phyloP scores from a whole-genome alignment of 208 protist genomes.

The Trypanosoma caninum region DNA sequence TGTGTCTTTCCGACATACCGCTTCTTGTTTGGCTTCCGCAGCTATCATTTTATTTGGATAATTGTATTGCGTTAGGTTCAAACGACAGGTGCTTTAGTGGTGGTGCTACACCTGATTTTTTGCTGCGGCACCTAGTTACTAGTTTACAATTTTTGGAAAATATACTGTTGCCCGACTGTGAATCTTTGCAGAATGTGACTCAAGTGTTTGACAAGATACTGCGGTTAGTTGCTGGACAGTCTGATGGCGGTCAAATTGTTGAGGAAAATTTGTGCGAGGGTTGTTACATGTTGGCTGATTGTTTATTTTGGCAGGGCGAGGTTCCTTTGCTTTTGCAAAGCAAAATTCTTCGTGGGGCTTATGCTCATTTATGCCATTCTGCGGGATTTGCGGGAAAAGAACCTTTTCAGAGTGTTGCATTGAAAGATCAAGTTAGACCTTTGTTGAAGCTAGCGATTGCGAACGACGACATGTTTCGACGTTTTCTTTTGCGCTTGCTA shows the following conservation, averaged over 20 bases:
- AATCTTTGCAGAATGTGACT: not conserved
- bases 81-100: not conserved
- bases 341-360: slow-evolving; percentile 28
- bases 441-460: slow-evolving; percentile 24
- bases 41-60: slow-evolving; percentile 19
- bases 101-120: slow-evolving; percentile 24
- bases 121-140: slow-evolving; percentile 21
- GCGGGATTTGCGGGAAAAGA: not conserved
- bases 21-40: slow-evolving; percentile 37
- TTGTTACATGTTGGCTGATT: slow-evolving; percentile 20
- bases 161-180: not conserved
- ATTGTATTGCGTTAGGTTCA: not conserved
- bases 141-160: slow-evolving; percentile 7
- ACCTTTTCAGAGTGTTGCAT: not conserved
- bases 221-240: not conserved
- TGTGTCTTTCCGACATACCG: slow-evolving; percentile 38
- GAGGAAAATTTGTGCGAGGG: not conserved
- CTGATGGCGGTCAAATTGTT: not conserved
- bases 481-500: slow-evolving; percentile 44
- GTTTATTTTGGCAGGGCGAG: slow-evolving; percentile 44
- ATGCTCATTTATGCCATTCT: slow-evolving; percentile 1
- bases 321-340: slow-evolving; percentile 31
- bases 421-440: not conserved
- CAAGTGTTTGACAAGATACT: slow-evolving; percentile 17
- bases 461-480: slow-evolving; percentile 56